These are phyloP conservation scores for Piedraia hortae DNA, from an alignment of 2,329 filamentous ascomycete species.

Conservation along the genomic window DNA sequence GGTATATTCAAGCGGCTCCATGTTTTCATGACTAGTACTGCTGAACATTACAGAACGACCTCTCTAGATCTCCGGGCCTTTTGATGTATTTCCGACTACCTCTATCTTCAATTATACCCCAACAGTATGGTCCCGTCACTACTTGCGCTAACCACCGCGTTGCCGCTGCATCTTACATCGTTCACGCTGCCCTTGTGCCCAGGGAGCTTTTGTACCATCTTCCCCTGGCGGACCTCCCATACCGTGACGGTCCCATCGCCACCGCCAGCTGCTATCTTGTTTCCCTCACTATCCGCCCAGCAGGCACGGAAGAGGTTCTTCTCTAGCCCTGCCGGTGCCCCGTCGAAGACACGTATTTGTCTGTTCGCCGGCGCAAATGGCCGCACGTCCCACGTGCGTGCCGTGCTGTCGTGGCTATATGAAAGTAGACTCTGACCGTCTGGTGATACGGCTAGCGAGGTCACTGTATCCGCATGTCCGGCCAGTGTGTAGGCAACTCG, in stretches of 20 bases:
- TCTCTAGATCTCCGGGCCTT: no score
- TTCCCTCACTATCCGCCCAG: slow-evolving; percentile 68
- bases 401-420: slow-evolving; percentile 81
- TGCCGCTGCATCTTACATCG: slow-evolving; percentile 76
- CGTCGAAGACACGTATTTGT: slow-evolving; percentile 68
- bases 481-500: slow-evolving; percentile 62
- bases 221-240: slow-evolving; percentile 72
- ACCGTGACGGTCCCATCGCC: slow-evolving; percentile 77
- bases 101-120: no score
- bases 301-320: slow-evolving; percentile 76
- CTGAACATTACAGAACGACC: no score
- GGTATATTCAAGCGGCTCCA: no score
- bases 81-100: no score
- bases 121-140: slow-evolving; percentile 13
- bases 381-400: slow-evolving; percentile 82
- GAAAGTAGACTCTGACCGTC: slow-evolving; percentile 77
- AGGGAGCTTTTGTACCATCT: slow-evolving; percentile 78
- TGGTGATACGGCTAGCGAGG: slow-evolving; percentile 70
- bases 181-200: slow-evolving; percentile 91
- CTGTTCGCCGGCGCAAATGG: slow-evolving; percentile 79
- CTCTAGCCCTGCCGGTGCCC: slow-evolving; percentile 64
- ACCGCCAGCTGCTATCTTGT: slow-evolving; percentile 66
- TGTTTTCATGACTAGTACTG: no score
- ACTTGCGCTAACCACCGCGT: slow-evolving; percentile 25
- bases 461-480: slow-evolving; percentile 78